Evolutionary conservation across 2,329 filamentous ascomycete genomes (phyloP), one percentile per base, ranked within the genome.

Genomic region (Colletotrichum sansevieriae): DNA sequence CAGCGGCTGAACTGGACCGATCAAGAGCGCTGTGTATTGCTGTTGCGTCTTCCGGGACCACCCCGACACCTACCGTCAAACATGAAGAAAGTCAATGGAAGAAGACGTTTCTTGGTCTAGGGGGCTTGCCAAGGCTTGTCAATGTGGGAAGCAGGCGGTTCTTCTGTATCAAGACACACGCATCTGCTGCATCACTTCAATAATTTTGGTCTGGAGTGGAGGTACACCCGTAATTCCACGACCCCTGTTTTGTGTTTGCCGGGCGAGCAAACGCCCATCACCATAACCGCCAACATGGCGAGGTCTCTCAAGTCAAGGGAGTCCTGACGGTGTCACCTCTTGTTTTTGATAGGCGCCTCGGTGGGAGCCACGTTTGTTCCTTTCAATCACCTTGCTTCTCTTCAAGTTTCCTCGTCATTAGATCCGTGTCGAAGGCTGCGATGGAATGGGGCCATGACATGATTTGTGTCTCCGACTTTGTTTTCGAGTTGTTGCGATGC

Each of bases 401-500:
- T 11, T 33, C 12, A n/a, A 47, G 25, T 25, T 46, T 39, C 37
- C 58, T 33, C 39, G 15, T 57, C 63, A 10, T 20, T 29, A 35
- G 35, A 12, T 35, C 13, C 20, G 3, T 47, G 20, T n/a, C 20
- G 18, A 15, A 6, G 33, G 52, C 33, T 39, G 35, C 35, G 25
- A 46, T 55, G 12, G 10, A 13, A 35, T 39, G 25, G 22, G 51
- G 44, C 52, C 20, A 25, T 46, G 44, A 9, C 22, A 55, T 54
- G 46, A 47, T 41, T 35, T 8, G 13, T 59, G 54, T 59, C 54
- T 29, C 39, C 25, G 18, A 49, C n/a, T 54, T 65, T 54, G 49
- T 44, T 65, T 57, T 65, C 46, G 33, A 47, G n/a, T n/a, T 44
- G 29, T 65, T 65, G 39, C 65, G 29, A 59, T 65, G 29, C 65